Percentiles rank a stretch among this genome's conserved stretches.
Conservation (phyloP, 371 early-diverging fungal genomes). For the Batkoa obscura region DNA sequence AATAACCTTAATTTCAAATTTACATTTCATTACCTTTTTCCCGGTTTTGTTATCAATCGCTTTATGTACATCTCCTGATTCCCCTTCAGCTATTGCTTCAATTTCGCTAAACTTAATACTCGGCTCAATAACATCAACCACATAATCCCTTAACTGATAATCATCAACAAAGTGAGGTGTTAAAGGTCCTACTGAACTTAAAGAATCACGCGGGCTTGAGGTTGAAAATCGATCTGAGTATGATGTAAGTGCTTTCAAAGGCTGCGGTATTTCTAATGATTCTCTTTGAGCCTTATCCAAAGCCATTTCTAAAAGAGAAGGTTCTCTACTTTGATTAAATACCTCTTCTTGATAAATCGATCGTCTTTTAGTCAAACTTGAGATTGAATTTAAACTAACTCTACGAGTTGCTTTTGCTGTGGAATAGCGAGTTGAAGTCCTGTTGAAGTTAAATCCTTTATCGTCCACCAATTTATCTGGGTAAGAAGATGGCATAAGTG, state of each 20-base stretch:
- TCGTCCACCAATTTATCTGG: no score
- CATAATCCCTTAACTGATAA: constrained; percentile 25
- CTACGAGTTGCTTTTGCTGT: constrained; percentile 14
- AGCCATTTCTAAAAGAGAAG: neutral
- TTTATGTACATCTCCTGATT: constrained; percentile 49
- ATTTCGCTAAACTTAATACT: constrained; percentile 23
- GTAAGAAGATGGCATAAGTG: constrained; percentile 12
- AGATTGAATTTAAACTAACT: neutral
- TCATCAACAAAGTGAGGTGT: constrained; percentile 11
- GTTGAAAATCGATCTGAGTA: neutral
- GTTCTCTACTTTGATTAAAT: neutral
- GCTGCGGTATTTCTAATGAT: neutral
- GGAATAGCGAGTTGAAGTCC: no score
- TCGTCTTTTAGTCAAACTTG: neutral
- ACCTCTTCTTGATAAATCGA: neutral
- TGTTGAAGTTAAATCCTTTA: no score
- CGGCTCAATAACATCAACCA: constrained; percentile 31
- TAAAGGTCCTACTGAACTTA: neutral
- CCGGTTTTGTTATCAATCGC: constrained; percentile 29
- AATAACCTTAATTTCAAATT: neutral
- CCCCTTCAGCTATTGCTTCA: constrained; percentile 52
- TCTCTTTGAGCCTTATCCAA: neutral
- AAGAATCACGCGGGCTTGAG: neutral
- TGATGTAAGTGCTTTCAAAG: neutral
- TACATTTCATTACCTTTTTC: constrained; percentile 6